Conservation (phyloP, 169 alveolate species). For the Plasmodium vivax region DNA sequence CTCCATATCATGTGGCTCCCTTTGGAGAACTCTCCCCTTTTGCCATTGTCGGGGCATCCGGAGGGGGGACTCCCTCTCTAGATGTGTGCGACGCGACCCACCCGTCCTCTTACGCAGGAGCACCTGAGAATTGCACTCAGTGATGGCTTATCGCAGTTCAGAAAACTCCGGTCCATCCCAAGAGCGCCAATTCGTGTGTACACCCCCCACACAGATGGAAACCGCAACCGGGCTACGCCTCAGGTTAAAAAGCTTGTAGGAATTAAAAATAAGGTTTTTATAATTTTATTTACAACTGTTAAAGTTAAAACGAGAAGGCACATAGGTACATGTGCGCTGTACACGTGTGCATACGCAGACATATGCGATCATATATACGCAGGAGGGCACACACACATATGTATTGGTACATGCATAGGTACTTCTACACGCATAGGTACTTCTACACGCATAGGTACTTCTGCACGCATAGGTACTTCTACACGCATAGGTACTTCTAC, state of each 20-base stretch:
- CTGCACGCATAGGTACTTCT: neutral
- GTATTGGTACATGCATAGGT: neutral
- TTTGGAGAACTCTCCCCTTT: neutral
- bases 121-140: neutral
- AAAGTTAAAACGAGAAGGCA: neutral
- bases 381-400: neutral
- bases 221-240: neutral
- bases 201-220: neutral
- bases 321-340: neutral
- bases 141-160: neutral
- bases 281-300: slow-evolving; percentile 24
- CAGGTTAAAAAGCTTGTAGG: neutral
- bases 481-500: too few species aligned
- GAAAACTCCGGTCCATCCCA: neutral
- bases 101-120: neutral
- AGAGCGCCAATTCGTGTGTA: neutral
- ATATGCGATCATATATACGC: neutral
- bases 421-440: neutral
- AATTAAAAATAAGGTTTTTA: slow-evolving; percentile 30
- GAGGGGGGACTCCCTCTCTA: neutral
- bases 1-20: neutral
- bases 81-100: neutral
- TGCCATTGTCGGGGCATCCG: neutral
- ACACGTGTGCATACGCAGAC: neutral
- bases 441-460: neutral